Evolutionary conservation across 2,329 filamentous ascomycete genomes (phyloP), one percentile per base, ranked within the genome.

Genomic region (Myriosclerotinia scirpicola): DNA sequence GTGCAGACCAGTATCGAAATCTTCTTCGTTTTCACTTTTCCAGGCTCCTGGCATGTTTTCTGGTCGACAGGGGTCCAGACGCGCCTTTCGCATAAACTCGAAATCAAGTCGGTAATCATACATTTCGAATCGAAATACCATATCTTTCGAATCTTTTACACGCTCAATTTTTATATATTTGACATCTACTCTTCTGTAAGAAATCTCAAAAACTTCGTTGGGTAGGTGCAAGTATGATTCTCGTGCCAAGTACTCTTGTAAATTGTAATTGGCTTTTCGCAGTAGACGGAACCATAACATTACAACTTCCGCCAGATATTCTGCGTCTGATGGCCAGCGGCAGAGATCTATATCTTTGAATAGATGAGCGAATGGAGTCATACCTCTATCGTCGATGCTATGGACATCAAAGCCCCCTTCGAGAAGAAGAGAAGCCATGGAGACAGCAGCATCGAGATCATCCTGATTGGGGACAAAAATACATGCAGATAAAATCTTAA

Each of bases 251-350:
- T 54, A 38, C 2, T 54, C 7, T 38, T 38, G 34, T 14, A 38
- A 1, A 14, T 38, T 34, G 3, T 22, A 38, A 38, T n/a, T 54
- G 20, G 9, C 17, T 15, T 54, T 54, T 54, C 34, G 17, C 8
- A 54, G 11, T 7, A n/a, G 53, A n/a, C 17, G 17, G 5, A 54
- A 54, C 53, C 53, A 54, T 54, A 38, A 38, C 53, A 54, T 54
- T 3, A 38, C 11, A 54, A n/a, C 9, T 8, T 36, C 5, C 11
- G 17, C 20, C 11, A 8, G 2, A n/a, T 36, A 14, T 14, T 38
- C 11, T n/a, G 53, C 53, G 22, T 54, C 34, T 7, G 20, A 54
- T 54, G 30, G 20, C 17, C 34, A 22, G 34, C 5, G 0, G 9
- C 53, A 54, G 3, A n/a, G 17, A 2, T 38, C 53, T 12, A 54